Evolutionary conservation across 139 green algal species (phyloP).

Genomic region (Picochlorum sp.): DNA sequence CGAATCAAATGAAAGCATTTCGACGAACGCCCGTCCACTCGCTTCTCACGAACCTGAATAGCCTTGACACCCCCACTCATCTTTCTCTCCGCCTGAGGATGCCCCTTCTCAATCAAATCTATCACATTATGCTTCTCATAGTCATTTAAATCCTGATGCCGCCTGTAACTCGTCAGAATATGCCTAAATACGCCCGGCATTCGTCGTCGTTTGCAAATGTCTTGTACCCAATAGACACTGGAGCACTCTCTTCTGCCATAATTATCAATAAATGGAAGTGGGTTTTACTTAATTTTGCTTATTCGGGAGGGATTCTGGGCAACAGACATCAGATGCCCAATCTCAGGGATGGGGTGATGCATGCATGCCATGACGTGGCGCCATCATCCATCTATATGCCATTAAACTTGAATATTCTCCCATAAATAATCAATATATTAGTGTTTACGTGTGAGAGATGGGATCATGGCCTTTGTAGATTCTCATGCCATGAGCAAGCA

Average conservation of each 20-base stretch:
- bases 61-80: slow-evolving; percentile 31
- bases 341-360: too few relatives aligned
- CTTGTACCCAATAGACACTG: slow-evolving; percentile 47
- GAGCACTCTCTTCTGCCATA: slow-evolving; percentile 5
- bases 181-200: slow-evolving; percentile 33
- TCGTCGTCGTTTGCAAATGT: slow-evolving; percentile 34
- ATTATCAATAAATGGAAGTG: too few relatives aligned
- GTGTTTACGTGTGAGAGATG: too few relatives aligned
- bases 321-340: too few relatives aligned
- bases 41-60: slow-evolving; percentile 40
- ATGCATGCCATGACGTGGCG: too few relatives aligned
- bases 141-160: slow-evolving; percentile 56
- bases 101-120: slow-evolving; percentile 54
- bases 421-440: too few relatives aligned
- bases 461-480: too few relatives aligned
- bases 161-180: slow-evolving; percentile 24
- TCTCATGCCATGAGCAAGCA: too few relatives aligned
- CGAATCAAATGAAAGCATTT: slow-evolving; percentile 49
- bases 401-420: too few relatives aligned
- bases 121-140: slow-evolving; percentile 61
- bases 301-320: too few relatives aligned
- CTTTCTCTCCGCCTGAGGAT: slow-evolving; percentile 49
- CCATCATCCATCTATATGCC: too few relatives aligned
- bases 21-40: slow-evolving; percentile 12
- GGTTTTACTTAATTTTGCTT: too few relatives aligned